Evolutionary conservation across 2,329 filamentous ascomycete species (phyloP).

Genomic region (Stemphylium lycopersici): DNA sequence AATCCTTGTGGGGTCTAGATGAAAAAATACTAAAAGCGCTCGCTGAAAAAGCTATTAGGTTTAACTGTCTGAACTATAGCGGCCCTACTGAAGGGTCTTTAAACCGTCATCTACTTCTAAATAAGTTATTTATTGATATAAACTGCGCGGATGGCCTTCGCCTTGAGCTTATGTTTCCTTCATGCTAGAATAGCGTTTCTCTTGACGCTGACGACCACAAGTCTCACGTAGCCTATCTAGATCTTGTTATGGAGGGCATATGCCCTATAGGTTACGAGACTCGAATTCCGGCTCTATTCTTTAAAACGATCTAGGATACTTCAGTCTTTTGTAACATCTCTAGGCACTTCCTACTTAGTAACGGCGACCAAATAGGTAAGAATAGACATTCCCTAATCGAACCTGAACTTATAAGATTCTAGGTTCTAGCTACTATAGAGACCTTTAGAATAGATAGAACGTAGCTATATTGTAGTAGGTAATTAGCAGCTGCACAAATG

Average conservation of each 20-base stretch:
- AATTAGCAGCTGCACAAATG: constrained; percentile 68
- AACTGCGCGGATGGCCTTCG: constrained; percentile 17
- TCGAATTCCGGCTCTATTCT: constrained; percentile 78
- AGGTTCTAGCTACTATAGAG: constrained; percentile 64
- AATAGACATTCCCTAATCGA: constrained; percentile 5
- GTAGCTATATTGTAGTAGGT: constrained; percentile 66
- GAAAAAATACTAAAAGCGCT: constrained; percentile 16
- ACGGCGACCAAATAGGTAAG: constrained; percentile 68
- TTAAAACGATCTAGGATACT: constrained; percentile 84
- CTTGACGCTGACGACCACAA: constrained; percentile 58
- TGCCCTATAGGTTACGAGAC: constrained; percentile 74
- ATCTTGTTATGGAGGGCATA: constrained; percentile 73
- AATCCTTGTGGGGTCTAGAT: constrained; percentile 3
- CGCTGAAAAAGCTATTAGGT: constrained; percentile 20
- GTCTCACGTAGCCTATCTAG: constrained; percentile 78
- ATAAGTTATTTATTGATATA: constrained; percentile 7
- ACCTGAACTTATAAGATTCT: constrained; percentile 7
- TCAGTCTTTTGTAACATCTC: constrained; percentile 64
- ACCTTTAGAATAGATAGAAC: constrained; percentile 73
- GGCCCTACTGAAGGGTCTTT: constrained; percentile 9
- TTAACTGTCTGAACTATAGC: constrained; percentile 21
- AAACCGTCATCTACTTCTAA: constrained; percentile 9
- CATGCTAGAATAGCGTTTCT: constrained; percentile 19
- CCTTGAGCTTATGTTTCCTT: constrained; percentile 29
- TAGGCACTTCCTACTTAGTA: constrained; percentile 76